Evolutionary conservation across 257 asterid genomes (phyloP).

Genomic region (Fraxinus pennsylvanica): DNA sequence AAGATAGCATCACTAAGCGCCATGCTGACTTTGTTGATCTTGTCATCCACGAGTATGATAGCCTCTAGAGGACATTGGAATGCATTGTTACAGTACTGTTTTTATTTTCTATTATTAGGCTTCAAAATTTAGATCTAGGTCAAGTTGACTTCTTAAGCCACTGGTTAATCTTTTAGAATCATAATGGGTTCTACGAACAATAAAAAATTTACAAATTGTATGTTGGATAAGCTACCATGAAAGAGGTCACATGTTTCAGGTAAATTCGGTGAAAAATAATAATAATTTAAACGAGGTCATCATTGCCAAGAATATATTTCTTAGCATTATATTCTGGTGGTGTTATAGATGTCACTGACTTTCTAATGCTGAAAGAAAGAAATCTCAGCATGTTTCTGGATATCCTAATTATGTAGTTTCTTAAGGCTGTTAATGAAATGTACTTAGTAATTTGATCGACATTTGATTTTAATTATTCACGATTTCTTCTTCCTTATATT

Average conservation of each 20-base stretch:
- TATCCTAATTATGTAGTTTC: constrained; percentile 4
- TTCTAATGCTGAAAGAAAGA: constrained; percentile 2
- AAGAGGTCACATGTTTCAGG: not conserved
- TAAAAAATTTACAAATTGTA: constrained; percentile 7
- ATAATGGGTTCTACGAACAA: not conserved
- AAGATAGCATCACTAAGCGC: not conserved
- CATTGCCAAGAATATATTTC: not conserved
- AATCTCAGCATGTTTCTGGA: not conserved
- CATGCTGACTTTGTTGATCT: not conserved
- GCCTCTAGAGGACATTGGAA: not conserved
- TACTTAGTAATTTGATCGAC: constrained; percentile 8
- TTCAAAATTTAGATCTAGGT: not conserved
- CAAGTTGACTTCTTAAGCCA: not conserved
- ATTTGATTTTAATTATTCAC: constrained; percentile 13
- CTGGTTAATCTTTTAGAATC: not conserved
- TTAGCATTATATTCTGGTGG: constrained; percentile 9
- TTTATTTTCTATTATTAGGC: not conserved
- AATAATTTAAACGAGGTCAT: not conserved
- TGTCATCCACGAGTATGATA: not conserved
- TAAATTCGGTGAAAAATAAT: not conserved
- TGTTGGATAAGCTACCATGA: not conserved
- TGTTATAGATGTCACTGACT: constrained; percentile 1
- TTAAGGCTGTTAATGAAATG: constrained; percentile 1
- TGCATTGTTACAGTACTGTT: not conserved
- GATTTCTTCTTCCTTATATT: constrained; percentile 9